A percentile compares a stretch with the other conserved stretches of the same genome.
Conservation (phyloP, 441 rosid species). For the Arabidopsis lyrata region DNA sequence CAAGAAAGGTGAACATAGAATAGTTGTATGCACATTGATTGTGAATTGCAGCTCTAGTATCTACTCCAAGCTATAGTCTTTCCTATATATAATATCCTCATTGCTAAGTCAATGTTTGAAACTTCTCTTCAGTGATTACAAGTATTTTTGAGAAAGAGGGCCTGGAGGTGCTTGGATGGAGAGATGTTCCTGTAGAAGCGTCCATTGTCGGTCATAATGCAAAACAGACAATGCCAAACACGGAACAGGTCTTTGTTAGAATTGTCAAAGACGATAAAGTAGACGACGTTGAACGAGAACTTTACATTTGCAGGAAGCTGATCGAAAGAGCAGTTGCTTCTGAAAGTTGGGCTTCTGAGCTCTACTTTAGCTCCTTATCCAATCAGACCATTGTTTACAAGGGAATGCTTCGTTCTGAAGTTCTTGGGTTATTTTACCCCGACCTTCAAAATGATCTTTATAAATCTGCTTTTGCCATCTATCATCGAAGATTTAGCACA, state of each 20-base stretch:
- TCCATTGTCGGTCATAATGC: constrained; percentile 94
- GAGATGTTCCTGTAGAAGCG: constrained; percentile 88
- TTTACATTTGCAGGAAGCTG: constrained; percentile 95
- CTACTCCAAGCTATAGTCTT: not conserved
- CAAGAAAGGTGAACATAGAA: constrained; percentile 69
- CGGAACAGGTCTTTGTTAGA: constrained; percentile 96
- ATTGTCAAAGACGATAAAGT: constrained; percentile 84
- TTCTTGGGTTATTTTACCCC: constrained; percentile 85
- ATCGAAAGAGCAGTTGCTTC: constrained; percentile 80
- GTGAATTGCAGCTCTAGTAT: constrained; percentile 14
- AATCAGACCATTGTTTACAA: constrained; percentile 96
- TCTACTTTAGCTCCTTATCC: constrained; percentile 95
- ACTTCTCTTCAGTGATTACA: constrained; percentile 66
- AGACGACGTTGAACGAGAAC: constrained; percentile 96
- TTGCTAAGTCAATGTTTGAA: constrained; percentile 34
- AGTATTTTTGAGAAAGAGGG: constrained; percentile 93
- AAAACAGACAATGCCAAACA: constrained; percentile 90
- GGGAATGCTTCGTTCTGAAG: constrained; percentile 99
- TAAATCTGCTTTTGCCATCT: constrained; percentile 92
- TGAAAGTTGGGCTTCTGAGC: constrained; percentile 87
- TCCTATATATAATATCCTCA: not conserved
- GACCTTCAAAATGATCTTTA: constrained; percentile 89
- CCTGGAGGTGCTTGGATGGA: constrained; percentile 99
- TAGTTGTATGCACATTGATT: constrained; percentile 32
- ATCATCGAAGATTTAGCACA: constrained; percentile 97